Conservation (phyloP, 768 basidiomycete genomes). For the Mrakia frigida region DNA sequence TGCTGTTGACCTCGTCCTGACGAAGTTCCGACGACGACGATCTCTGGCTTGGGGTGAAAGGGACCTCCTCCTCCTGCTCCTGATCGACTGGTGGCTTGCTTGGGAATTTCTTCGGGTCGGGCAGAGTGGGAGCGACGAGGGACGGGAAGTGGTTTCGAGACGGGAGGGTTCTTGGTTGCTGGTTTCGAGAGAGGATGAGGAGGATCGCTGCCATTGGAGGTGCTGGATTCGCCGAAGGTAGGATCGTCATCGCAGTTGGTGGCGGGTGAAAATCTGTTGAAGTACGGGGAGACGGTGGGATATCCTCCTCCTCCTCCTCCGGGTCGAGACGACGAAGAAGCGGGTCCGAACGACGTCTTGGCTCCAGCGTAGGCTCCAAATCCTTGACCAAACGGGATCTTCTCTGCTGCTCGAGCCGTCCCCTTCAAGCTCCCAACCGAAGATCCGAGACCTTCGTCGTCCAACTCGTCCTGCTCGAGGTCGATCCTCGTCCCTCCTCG, state of each 20-base stretch:
- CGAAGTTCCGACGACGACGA: not conserved
- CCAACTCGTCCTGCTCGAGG: not conserved
- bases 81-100: not conserved
- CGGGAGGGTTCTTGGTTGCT: not conserved
- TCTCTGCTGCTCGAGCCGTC: not conserved
- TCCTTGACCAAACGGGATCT: not conserved
- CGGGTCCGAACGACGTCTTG: not conserved
- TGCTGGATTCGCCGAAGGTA: not conserved
- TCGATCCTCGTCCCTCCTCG: not conserved
- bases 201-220: not conserved
- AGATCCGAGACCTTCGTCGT: not conserved
- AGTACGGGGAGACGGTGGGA: not conserved
- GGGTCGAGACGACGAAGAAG: not conserved
- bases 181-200: not conserved
- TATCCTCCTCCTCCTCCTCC: not conserved
- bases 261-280: not conserved
- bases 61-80: too few species aligned
- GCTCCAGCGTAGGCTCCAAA: not conserved
- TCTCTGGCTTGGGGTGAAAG: too few species aligned
- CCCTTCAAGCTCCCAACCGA: not conserved
- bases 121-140: not conserved
- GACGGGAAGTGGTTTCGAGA: not conserved
- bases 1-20: not conserved
- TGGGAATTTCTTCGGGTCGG: not conserved
- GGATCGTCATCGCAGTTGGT: not conserved